Conservation (phyloP, 805 yeast species). For the Lachancea fermentati region DNA sequence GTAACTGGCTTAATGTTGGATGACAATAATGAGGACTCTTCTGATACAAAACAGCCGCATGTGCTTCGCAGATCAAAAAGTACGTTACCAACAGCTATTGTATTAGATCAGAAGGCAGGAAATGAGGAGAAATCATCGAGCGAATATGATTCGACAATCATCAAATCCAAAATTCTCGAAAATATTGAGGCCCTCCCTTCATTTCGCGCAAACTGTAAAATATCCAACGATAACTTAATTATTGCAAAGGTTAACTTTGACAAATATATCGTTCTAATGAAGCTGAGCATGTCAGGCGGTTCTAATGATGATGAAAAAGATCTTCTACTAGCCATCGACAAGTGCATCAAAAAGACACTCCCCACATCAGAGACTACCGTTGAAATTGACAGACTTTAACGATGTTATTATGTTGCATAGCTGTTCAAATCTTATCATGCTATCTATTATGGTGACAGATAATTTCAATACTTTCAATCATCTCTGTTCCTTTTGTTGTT, state of each 20-base stretch:
- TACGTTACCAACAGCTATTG: slow-evolving; percentile 17
- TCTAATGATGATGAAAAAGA: slow-evolving; percentile 63
- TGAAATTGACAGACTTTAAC: slow-evolving; percentile 26
- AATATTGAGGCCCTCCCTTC: slow-evolving; percentile 43
- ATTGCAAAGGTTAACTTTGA: slow-evolving; percentile 60
- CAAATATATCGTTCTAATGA: slow-evolving; percentile 51
- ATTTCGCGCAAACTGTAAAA: slow-evolving; percentile 45
- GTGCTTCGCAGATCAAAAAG: slow-evolving; percentile 12
- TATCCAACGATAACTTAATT: slow-evolving; percentile 40
- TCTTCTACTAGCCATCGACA: slow-evolving; percentile 35
- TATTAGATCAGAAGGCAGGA: not conserved
- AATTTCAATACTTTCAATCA: no score
- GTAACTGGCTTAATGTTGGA: slow-evolving; percentile 21
- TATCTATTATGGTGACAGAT: no score
- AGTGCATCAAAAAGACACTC: slow-evolving; percentile 21
- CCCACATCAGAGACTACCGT: slow-evolving; percentile 29
- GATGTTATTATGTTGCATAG: no score
- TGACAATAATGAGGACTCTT: slow-evolving; percentile 7
- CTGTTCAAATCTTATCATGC: no score
- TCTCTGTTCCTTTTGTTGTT: no score
- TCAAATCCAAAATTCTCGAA: slow-evolving; percentile 39
- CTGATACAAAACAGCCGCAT: slow-evolving; percentile 1
- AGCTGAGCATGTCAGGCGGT: slow-evolving; percentile 58
- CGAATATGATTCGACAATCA: slow-evolving; percentile 14
- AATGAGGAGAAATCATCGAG: not conserved